Evolutionary conservation across 768 basidiomycete species (phyloP).

Genomic region (Auricularia sp.): DNA sequence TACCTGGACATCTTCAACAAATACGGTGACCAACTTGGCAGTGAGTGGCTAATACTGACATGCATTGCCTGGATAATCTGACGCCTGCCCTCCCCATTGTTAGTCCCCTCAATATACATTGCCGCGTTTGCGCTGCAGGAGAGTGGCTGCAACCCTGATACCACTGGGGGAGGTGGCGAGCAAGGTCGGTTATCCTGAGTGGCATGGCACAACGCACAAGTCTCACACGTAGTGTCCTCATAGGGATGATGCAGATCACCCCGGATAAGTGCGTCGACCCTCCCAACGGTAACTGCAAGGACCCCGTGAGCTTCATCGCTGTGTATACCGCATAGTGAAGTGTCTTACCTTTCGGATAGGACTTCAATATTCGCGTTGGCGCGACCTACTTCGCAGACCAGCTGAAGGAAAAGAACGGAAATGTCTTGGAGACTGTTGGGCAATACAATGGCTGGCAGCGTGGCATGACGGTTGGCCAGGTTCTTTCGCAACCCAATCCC

Average conservation of each 20-base stretch:
- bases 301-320: conserved; percentile 18
- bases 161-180: conserved; percentile 68
- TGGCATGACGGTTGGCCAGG: conserved; percentile 43
- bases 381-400: conserved; percentile 48
- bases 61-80: neutral
- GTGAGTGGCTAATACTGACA: conserved; percentile 21
- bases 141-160: conserved; percentile 55
- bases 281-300: conserved; percentile 32
- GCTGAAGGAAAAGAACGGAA: conserved; percentile 38
- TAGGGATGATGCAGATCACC: conserved; percentile 61
- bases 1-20: conserved; percentile 49
- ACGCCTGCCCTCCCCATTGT: neutral
- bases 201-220: neutral
- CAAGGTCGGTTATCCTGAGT: conserved; percentile 41
- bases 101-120: conserved; percentile 65
- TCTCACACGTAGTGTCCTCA: no score
- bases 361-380: conserved; percentile 64
- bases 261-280: conserved; percentile 63
- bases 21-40: conserved; percentile 36
- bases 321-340: neutral
- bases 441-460: conserved; percentile 66
- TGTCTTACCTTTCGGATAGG: conserved; percentile 26
- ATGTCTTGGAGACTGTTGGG: conserved; percentile 52
- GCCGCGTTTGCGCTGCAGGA: conserved; percentile 90
- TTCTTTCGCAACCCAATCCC: conserved; percentile 15